phyloP scores from a whole-genome alignment of 2,329 filamentous ascomycete species.

The Fusarium scirpi region DNA sequence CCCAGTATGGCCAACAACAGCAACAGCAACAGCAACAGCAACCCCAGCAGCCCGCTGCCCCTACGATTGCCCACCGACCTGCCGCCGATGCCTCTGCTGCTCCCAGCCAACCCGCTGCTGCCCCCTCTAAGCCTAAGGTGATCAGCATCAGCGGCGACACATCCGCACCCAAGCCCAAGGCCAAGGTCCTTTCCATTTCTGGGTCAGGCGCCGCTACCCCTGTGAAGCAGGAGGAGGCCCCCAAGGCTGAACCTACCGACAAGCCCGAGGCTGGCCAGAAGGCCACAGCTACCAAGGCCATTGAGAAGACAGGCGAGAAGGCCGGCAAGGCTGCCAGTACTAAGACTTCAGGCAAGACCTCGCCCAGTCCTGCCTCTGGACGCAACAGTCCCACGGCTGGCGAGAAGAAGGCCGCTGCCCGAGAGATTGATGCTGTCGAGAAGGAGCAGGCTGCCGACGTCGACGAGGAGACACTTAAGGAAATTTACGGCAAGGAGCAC shows the following conservation, averaged over 20 bases:
- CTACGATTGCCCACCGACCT: constrained; percentile 44
- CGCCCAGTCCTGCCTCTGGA: constrained; percentile 85
- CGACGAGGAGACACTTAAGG: constrained; percentile 79
- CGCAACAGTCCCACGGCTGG: constrained; percentile 81
- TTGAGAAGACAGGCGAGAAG: constrained; percentile 87
- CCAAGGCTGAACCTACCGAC: constrained; percentile 61
- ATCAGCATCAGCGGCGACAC: constrained; percentile 74
- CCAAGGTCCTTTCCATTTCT: constrained; percentile 61
- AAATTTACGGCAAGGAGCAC: constrained; percentile 94
- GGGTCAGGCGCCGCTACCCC: constrained; percentile 49
- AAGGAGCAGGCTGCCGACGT: constrained; percentile 85
- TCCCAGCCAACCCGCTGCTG: constrained; percentile 58
- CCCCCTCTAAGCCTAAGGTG: constrained; percentile 70
- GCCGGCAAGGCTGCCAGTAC: constrained; percentile 58
- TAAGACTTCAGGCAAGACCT: constrained; percentile 75
- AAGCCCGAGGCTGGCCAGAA: constrained; percentile 81
- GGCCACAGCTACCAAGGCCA: constrained; percentile 86
- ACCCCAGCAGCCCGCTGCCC: constrained; percentile 54
- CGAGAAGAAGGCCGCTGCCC: constrained; percentile 63
- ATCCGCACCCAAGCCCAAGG: constrained; percentile 66
- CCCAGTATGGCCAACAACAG: constrained; percentile 63
- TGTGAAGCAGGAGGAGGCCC: constrained; percentile 59
- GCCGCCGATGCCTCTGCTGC: constrained; percentile 55
- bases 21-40: constrained; percentile 44
- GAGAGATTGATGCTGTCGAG: constrained; percentile 84